These are phyloP conservation scores for Barnettozyma vustinii DNA, from an alignment of 805 yeast species.

Conservation along the genomic window DNA sequence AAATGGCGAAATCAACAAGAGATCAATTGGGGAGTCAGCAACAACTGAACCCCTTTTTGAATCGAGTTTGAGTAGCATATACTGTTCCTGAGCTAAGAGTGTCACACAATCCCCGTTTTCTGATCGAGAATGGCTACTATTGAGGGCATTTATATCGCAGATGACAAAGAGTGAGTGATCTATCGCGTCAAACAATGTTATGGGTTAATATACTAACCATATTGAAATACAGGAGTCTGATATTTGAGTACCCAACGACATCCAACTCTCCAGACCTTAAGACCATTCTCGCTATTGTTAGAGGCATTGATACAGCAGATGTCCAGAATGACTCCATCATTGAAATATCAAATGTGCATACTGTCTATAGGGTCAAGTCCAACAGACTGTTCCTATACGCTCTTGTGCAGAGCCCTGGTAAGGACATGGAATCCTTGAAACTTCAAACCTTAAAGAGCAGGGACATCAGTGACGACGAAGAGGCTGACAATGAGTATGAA, in stretches of 20 bases:
- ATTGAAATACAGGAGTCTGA: conserved; percentile 25
- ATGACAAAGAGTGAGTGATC: conserved; percentile 32
- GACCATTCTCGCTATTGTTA: conserved; percentile 24
- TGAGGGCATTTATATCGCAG: conserved; percentile 36
- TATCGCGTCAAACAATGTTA: neutral
- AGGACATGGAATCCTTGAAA: conserved; percentile 9
- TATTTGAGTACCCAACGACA: conserved; percentile 33
- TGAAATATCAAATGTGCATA: conserved; percentile 16
- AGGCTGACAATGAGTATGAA: neutral
- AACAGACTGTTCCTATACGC: conserved; percentile 17
- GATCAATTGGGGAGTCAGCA: neutral
- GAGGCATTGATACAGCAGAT: conserved; percentile 17
- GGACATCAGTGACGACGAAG: neutral
- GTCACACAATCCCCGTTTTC: neutral
- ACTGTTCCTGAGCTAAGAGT: neutral
- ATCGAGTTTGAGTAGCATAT: neutral
- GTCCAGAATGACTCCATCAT: conserved; percentile 17
- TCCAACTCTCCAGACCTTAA: conserved; percentile 29
- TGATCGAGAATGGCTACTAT: conserved; percentile 26
- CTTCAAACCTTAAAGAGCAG: conserved; percentile 13
- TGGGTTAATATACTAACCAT: neutral
- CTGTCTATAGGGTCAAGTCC: conserved; percentile 13
- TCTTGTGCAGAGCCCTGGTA: conserved; percentile 12
- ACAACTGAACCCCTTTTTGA: neutral
- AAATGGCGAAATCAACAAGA: neutral